Base-by-base conservation (phyloP, 805 yeast genomes). In the Schwanniomyces occidentalis region DNA sequence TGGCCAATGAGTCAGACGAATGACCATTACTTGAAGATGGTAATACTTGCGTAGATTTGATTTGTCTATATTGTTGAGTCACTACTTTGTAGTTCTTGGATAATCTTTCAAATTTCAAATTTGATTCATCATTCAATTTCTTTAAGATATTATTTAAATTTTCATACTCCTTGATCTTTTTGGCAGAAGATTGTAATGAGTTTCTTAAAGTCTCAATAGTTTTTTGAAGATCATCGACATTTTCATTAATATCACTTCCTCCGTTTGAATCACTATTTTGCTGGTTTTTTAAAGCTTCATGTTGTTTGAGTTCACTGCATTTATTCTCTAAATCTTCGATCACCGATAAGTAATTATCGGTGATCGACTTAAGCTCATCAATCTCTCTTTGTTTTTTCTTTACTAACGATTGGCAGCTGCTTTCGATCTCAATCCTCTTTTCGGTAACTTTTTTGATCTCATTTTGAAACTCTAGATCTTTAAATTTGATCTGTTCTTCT, bases 81-180 rank as follows among this genome's bases (percentile, higher is more conserved):
- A 82, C 49, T 10, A 73, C 48, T 54, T 80, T 83, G 58, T 82
- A 84, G 48, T 80, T 84, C 49, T 81, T 83, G n/a, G 80, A 74
- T 30, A 85, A 50, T 44, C 88, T 69, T 27, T 83, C 85, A 32
- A 81, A 63, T 51, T 85, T 85, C 48, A 78, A 67, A 18, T 71
- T 75, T n/a, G 80, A 58, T 35, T 85, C 93, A 23, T 81, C 86
- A 45, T 82, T 82, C 19, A 80, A 53, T 36, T 65, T 71, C 58
- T 78, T 79, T 46, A 85, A 61, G n/a, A 73, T 66, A 13, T 50
- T 48, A 40, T 80, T 79, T 40, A 76, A 37, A 14, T 59, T 63
- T 42, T 84, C 89, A 30, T 69, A 62, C 22, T 82, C 87, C 15
- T 73, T 71, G 16, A 73, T 58, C 37, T 76, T 77, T 16, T 56